Evolutionary conservation across 2,329 filamentous ascomycete genomes (phyloP), one percentile per base, ranked within the genome.

Genomic region (Phialocephala subalpina): DNA sequence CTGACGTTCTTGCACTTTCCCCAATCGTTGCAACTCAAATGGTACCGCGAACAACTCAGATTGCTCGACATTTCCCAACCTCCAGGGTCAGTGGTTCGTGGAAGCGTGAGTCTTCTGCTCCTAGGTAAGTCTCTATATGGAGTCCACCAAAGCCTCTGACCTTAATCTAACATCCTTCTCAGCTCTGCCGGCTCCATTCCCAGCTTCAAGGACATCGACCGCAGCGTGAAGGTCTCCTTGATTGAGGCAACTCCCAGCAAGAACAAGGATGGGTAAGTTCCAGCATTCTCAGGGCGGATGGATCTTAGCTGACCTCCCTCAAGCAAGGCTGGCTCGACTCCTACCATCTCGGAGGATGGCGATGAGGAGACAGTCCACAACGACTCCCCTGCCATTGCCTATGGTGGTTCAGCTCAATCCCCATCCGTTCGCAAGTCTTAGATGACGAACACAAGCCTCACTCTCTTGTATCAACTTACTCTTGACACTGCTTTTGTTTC

Each of bases 1-100:
- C 70, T 60, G 71, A 73, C 12, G 67, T 73, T 86, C 66, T 90
- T 59, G 84, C 87, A 18, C 81, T 88, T 73, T 83, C 80, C 61
- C 82, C 84, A 12, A 79, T 79, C 62, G 82, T 85, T 38, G 56
- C 70, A 40, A 74, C 74, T 56, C 72, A 75, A 27, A 64, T 75
- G 14, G 67, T 73, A 64, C 74, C 75, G 60, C 74, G 76, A 35
- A 67, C 74, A 42, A 68, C 72, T 45, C 73, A 75, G 66, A 73
- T 77, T 60, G 67, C 70, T 60, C 73, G 73, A 35, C 76, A 77
- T 45, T 67, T 78, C 55, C 72, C 74, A 33, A 55, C 40, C 18
- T 70, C 75, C 62, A 68, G 72, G 47, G 65, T 67, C 33, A 73
- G 69, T 49, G 73, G 74, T 59, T 70, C 74, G 18, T 78, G 76